Conservation (phyloP, 2,329 filamentous ascomycete species). For the Alternaria novae-zelandiae region DNA sequence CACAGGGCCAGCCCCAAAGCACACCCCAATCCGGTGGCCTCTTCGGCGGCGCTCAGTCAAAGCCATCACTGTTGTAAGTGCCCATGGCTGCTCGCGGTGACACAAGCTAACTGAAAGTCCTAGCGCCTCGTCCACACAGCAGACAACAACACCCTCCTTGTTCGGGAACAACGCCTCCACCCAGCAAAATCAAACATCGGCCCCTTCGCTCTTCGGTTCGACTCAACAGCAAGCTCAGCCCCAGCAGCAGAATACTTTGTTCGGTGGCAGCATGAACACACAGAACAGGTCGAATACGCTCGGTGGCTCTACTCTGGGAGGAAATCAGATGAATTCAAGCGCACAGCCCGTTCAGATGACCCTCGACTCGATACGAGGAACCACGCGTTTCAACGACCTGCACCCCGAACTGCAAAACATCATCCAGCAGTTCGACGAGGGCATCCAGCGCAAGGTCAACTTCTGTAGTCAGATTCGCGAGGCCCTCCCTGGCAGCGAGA, state of each 20-base stretch:
- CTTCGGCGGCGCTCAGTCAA: slow-evolving; percentile 39
- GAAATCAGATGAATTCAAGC: slow-evolving; percentile 33
- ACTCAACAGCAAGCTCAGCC: slow-evolving; percentile 35
- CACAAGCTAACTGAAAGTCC: slow-evolving; percentile 37
- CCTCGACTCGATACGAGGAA: slow-evolving; percentile 74
- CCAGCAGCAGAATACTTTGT: slow-evolving; percentile 41
- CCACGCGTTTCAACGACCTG: slow-evolving; percentile 90
- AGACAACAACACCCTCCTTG: slow-evolving; percentile 36
- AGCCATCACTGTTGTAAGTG: slow-evolving; percentile 49
- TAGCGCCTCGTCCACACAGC: slow-evolving; percentile 45
- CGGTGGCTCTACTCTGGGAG: slow-evolving; percentile 31
- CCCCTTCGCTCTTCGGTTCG: slow-evolving; percentile 42
- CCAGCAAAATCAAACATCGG: slow-evolving; percentile 38
- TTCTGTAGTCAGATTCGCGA: slow-evolving; percentile 77
- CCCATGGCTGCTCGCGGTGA: slow-evolving; percentile 6
- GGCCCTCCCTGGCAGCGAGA: slow-evolving; percentile 67
- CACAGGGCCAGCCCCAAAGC: slow-evolving; percentile 31
- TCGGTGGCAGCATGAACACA: slow-evolving; percentile 41
- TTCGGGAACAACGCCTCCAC: slow-evolving; percentile 35
- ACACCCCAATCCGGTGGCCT: slow-evolving; percentile 41
- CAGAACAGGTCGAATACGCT: slow-evolving; percentile 37
- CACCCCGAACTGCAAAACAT: slow-evolving; percentile 79
- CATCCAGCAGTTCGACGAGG: slow-evolving; percentile 78
- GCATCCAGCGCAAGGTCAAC: slow-evolving; percentile 78
- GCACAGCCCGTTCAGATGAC: slow-evolving; percentile 40